phyloP scores from a whole-genome alignment of 495 filamentous ascomycete species.

The Talaromyces borbonicus region DNA sequence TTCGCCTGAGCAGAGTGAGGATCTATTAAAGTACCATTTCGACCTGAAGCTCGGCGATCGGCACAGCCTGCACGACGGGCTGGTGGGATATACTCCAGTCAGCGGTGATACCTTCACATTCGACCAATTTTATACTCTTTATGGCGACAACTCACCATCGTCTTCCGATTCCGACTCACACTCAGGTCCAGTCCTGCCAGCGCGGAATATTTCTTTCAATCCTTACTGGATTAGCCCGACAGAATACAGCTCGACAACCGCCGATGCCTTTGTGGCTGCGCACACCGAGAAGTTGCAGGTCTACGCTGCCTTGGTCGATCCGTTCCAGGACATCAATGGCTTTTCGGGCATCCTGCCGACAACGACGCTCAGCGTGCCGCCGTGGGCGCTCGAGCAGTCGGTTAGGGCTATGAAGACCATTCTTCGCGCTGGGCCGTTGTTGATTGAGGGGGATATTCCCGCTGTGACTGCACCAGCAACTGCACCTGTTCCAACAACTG shows the following conservation, averaged over 20 bases:
- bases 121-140: conserved; percentile 17
- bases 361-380: conserved; percentile 21
- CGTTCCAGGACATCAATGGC: conserved; percentile 30
- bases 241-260: not conserved
- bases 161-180: not conserved
- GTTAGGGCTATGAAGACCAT: conserved; percentile 36
- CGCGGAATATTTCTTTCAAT: not conserved
- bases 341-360: conserved; percentile 31
- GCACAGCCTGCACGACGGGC: conserved; percentile 25
- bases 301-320: conserved; percentile 32
- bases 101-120: conserved; percentile 17
- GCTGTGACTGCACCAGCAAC: not conserved
- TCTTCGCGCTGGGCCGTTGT: conserved; percentile 32
- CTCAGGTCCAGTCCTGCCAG: not conserved
- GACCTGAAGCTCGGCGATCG: conserved; percentile 32
- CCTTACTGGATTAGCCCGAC: conserved; percentile 1
- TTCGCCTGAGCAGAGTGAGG: not conserved
- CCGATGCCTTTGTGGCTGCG: conserved; percentile 8
- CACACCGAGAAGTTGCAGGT: not conserved
- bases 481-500: no score
- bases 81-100: conserved; percentile 31
- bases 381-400: conserved; percentile 34
- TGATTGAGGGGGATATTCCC: conserved; percentile 21
- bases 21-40: conserved; percentile 21
- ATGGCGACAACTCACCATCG: not conserved